A percentile compares a stretch with the other conserved stretches of the same genome.
Evolutionary conservation across 192 early-diverging fungal genomes (phyloP).

Genomic region (Martensiomyces pterosporus): DNA sequence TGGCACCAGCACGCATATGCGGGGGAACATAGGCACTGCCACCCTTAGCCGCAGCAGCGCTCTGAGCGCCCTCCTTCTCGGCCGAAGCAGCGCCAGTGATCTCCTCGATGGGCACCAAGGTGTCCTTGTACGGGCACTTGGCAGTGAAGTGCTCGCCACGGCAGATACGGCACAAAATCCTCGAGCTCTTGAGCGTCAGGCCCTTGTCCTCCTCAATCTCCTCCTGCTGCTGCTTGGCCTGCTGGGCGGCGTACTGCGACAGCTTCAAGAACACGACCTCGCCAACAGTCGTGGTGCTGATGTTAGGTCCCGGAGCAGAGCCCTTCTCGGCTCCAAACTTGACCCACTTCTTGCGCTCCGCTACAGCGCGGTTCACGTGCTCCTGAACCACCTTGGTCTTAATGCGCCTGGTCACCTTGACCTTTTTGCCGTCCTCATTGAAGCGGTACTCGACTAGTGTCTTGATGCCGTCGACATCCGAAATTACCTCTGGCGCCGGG

Average conservation of each 20-base stretch:
- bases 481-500: slow-evolving; percentile 18
- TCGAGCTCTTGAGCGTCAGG: slow-evolving; percentile 64
- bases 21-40: slow-evolving; percentile 84
- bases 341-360: slow-evolving; percentile 73
- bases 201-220: slow-evolving; percentile 54
- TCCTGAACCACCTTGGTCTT: slow-evolving; percentile 73
- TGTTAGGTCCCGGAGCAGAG: slow-evolving; percentile 77
- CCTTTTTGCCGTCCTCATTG: slow-evolving; percentile 91
- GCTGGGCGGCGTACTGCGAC: slow-evolving; percentile 51
- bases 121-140: slow-evolving; percentile 99
- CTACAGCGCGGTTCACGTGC: slow-evolving; percentile 83
- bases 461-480: slow-evolving; percentile 75
- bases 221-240: slow-evolving; percentile 64
- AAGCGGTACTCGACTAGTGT: slow-evolving; percentile 73
- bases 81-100: slow-evolving; percentile 33
- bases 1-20: slow-evolving; percentile 66
- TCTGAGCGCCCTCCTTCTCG: slow-evolving; percentile 2
- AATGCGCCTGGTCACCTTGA: slow-evolving; percentile 83
- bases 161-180: slow-evolving; percentile 92
- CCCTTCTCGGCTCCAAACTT: slow-evolving; percentile 91
- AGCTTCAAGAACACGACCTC: slow-evolving; percentile 87
- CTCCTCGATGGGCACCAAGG: slow-evolving; percentile 75
- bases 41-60: slow-evolving; percentile 14
- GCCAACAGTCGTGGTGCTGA: slow-evolving; percentile 81
- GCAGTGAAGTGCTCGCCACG: slow-evolving; percentile 94